Conservation (phyloP, 177 flowering plant genomes). For the Tripterygium wilfordii region DNA sequence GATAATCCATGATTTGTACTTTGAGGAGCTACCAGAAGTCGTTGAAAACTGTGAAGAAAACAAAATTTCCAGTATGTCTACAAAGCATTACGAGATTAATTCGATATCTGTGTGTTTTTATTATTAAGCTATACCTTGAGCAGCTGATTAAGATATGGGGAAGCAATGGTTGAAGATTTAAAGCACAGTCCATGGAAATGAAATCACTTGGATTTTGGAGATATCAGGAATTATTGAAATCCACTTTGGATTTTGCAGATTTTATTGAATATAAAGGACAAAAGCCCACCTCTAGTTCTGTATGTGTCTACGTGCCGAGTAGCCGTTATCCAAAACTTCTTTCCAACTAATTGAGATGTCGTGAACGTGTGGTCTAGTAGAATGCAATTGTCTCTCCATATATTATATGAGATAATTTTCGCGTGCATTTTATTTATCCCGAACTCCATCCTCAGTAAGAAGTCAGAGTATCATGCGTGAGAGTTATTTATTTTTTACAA, state of each 20-base stretch:
- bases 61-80: too few relatives aligned
- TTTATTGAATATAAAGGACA: background rate
- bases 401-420: too few relatives aligned
- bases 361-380: too few relatives aligned
- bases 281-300: slow-evolving; percentile 20
- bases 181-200: slow-evolving; percentile 15
- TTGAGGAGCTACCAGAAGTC: slow-evolving; percentile 11
- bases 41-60: slow-evolving; percentile 23
- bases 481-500: too few relatives aligned
- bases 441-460: too few relatives aligned
- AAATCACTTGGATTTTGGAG: background rate
- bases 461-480: too few relatives aligned
- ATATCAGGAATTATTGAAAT: background rate
- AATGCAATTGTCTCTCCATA: too few relatives aligned
- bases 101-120: too few relatives aligned
- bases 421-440: too few relatives aligned
- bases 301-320: slow-evolving; percentile 6
- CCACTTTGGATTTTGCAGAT: background rate
- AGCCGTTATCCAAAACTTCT: slow-evolving; percentile 14
- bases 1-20: slow-evolving; percentile 4
- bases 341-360: too few relatives aligned
- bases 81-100: too few relatives aligned
- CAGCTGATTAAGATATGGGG: slow-evolving; percentile 10
- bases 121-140: too few relatives aligned
- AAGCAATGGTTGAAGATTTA: slow-evolving; percentile 11